Base-by-base conservation (phyloP, 2,329 filamentous ascomycete genomes). In the Penicillium verrucosum region DNA sequence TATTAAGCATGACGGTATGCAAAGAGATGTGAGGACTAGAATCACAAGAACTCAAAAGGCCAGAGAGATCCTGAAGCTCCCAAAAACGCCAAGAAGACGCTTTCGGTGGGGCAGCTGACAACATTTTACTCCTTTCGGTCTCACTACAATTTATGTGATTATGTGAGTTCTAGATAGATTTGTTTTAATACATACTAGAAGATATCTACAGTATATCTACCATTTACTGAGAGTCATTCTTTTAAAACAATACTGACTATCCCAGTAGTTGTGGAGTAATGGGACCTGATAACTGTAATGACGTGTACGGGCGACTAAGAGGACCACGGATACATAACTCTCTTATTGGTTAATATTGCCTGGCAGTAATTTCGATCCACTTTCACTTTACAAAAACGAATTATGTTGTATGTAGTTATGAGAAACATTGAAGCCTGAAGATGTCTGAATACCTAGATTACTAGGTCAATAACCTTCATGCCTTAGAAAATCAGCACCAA, bases 1-100 rank as follows among this genome's bases (percentile, higher is more conserved):
- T 71, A 60, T 79, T 74, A 59, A 80, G 71, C 77, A 79, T 79
- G 61, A 63, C 59, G 64, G 60, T 49, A 57, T 32, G 50, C 42
- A 34, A 54, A 30, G 41, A 52, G 38, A 55, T 50, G 52, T 16
- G 30, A 41, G 30, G 36, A 21, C 21, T 34, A 36, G 44, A 25
- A 25, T 43, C n/a, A 14, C 18, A 54, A 54, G 32, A 46, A 32
- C 30, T 32, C 30, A 14, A 46, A 48, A 38, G 51, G 43, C 40
- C 37, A 51, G 32, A 48, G 50, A 52, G 55, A 21, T 36, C 57
- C 51, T 29, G 55, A 30, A 62, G 61, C 64, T 65, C 42, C 54
- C 23, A 25, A 50, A 49, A 46, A 36, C 49, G 64, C 64, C 64
- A 66, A 66, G 64, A 62, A 61, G 43, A 60, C 60, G 61, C 56